Percentiles rank a stretch among this genome's conserved stretches.
Conservation (phyloP, 2,329 filamentous ascomycete genomes). For the Rutstroemia sydowiana region DNA sequence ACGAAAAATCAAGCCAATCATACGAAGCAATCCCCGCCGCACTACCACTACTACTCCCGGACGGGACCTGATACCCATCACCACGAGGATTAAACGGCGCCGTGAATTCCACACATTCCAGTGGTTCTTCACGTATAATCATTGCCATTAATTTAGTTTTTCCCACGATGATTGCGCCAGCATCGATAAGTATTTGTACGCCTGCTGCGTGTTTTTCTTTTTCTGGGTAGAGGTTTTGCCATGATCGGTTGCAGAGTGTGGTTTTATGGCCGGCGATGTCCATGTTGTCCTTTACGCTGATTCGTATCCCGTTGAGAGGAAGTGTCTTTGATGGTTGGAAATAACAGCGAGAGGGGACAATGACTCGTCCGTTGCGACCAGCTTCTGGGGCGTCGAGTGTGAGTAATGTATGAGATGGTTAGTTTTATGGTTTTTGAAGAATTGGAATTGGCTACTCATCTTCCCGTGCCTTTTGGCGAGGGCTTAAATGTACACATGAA, state of each 20-base stretch:
- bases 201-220: conserved; percentile 40
- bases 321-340: neutral
- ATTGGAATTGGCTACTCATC: too few species aligned
- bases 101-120: conserved; percentile 38
- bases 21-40: conserved; percentile 38
- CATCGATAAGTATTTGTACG: conserved; percentile 47
- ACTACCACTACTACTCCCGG: conserved; percentile 39
- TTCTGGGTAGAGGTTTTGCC: conserved; percentile 42
- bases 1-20: conserved; percentile 40
- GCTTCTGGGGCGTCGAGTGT: too few species aligned
- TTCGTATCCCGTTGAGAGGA: conserved; percentile 50
- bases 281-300: conserved; percentile 57
- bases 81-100: conserved; percentile 36
- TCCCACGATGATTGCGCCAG: conserved; percentile 49
- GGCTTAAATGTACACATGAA: too few species aligned
- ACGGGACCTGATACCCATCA: conserved; percentile 39
- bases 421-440: too few species aligned
- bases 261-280: conserved; percentile 49
- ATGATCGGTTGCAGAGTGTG: conserved; percentile 49
- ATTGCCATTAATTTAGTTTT: conserved; percentile 45
- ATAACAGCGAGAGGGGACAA: conserved; percentile 2
- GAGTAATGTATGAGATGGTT: too few species aligned
- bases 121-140: conserved; percentile 23
- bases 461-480: too few species aligned
- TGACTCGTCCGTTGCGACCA: too few species aligned